Evolutionary conservation across 2,329 filamentous ascomycete species (phyloP).

Genomic region (Helminthosporium solani): DNA sequence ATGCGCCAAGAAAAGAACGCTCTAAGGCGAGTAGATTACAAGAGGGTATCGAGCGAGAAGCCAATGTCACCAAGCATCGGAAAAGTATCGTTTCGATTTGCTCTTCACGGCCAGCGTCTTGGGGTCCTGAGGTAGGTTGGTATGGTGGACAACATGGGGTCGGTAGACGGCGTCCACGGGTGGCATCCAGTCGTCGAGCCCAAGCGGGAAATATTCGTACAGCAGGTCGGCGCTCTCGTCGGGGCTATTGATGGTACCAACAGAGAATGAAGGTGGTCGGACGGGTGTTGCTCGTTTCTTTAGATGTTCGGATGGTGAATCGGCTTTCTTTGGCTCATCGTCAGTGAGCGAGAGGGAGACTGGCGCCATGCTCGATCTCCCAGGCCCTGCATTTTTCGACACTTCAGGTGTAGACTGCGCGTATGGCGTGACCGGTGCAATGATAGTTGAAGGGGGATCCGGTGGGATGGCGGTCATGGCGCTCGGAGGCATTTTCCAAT

Average conservation of each 20-base stretch:
- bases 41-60: constrained; percentile 13
- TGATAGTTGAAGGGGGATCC: constrained; percentile 38
- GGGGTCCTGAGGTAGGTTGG: constrained; percentile 53
- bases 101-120: constrained; percentile 47
- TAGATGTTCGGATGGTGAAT: constrained; percentile 35
- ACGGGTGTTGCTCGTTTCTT: constrained; percentile 42
- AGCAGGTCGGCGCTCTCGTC: constrained; percentile 78
- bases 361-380: constrained; percentile 48
- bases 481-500: constrained; percentile 47
- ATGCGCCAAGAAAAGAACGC: not conserved
- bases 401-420: constrained; percentile 57
- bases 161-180: constrained; percentile 88
- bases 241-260: constrained; percentile 60
- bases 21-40: constrained; percentile 1
- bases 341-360: constrained; percentile 59
- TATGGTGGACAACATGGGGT: constrained; percentile 92
- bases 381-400: constrained; percentile 43
- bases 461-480: constrained; percentile 48
- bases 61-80: constrained; percentile 37
- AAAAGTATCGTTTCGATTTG: constrained; percentile 53
- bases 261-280: constrained; percentile 48
- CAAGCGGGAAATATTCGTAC: constrained; percentile 93
- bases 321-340: constrained; percentile 51
- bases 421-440: constrained; percentile 44
- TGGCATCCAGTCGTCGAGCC: constrained; percentile 88